Conservation (phyloP, 1,284 basidiomycete species). For the Marasmius tenuissimus region DNA sequence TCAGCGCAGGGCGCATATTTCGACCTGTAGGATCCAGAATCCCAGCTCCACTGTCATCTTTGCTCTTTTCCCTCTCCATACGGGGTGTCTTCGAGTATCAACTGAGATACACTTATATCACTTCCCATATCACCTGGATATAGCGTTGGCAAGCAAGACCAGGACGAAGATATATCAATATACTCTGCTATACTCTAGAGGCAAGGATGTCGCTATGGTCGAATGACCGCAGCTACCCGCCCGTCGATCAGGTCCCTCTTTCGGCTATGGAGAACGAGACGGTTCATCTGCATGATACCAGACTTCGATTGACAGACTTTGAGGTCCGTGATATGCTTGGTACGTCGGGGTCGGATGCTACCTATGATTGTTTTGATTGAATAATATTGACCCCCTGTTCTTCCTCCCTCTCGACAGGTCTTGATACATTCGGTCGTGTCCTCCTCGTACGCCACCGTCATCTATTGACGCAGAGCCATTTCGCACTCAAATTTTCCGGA, state of each 20-base stretch:
- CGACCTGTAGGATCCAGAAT: no score
- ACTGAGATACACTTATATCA: conserved; percentile 48
- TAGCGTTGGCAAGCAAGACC: conserved; percentile 33
- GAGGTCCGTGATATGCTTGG: conserved; percentile 79
- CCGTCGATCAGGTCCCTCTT: conserved; percentile 21
- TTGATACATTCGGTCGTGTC: conserved; percentile 93
- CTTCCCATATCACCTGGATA: conserved; percentile 59
- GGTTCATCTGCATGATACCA: conserved; percentile 56
- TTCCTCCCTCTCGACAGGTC: conserved; percentile 51
- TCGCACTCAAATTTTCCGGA: conserved; percentile 92
- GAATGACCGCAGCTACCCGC: no score
- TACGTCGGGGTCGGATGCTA: conserved; percentile 30
- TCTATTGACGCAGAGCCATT: conserved; percentile 60
- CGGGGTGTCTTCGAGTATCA: conserved; percentile 9
- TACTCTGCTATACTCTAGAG: no score
- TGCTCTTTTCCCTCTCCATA: not conserved
- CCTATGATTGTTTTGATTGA: no score
- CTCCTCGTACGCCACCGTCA: conserved; percentile 75
- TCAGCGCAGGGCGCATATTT: no score
- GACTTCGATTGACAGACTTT: conserved; percentile 73
- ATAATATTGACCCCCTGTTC: no score
- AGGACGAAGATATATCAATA: conserved; percentile 14
- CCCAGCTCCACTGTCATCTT: not conserved
- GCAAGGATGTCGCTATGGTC: conserved; percentile 9
- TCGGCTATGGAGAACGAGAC: conserved; percentile 60